A percentile compares a stretch with the other conserved stretches of the same genome.
Evolutionary conservation across 1,284 basidiomycete genomes (phyloP).

Genomic region (Acaromyces ingoldii): DNA sequence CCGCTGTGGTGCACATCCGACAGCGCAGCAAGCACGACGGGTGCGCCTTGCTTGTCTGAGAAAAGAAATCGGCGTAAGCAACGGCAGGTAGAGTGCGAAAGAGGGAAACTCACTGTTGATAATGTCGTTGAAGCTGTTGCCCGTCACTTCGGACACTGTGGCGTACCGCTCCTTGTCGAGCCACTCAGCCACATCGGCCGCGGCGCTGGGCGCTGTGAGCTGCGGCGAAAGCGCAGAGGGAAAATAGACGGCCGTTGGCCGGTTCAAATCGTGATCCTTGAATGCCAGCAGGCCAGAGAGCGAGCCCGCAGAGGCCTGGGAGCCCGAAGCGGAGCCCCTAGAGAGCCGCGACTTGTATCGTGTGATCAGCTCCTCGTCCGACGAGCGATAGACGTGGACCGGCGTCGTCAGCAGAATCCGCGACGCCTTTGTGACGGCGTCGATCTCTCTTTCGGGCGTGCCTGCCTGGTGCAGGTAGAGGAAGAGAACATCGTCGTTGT

Average conservation of each 20-base stretch:
- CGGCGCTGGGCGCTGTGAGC: neutral
- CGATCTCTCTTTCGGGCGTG: slow-evolving; percentile 8
- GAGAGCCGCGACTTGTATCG: slow-evolving; percentile 17
- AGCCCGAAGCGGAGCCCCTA: slow-evolving; percentile 6
- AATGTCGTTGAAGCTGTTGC: slow-evolving; percentile 32
- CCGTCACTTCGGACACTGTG: slow-evolving; percentile 32
- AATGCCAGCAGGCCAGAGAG: slow-evolving; percentile 41
- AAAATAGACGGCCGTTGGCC: slow-evolving; percentile 24
- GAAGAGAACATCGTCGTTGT: slow-evolving; percentile 36
- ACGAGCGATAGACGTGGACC: slow-evolving; percentile 23
- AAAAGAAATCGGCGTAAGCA: neutral
- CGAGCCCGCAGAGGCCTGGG: slow-evolving; percentile 5
- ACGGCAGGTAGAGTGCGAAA: neutral
- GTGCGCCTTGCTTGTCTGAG: slow-evolving; percentile 16
- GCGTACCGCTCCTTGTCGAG: slow-evolving; percentile 30
- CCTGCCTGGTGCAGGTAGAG: slow-evolving; percentile 34
- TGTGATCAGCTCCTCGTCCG: slow-evolving; percentile 25
- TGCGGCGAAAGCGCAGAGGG: neutral
- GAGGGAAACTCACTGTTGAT: slow-evolving; percentile 17
- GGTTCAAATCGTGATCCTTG: slow-evolving; percentile 28
- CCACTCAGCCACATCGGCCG: slow-evolving; percentile 21
- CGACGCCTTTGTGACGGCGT: slow-evolving; percentile 14
- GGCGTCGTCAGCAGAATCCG: slow-evolving; percentile 11
- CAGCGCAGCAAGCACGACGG: slow-evolving; percentile 39
- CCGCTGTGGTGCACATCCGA: slow-evolving; percentile 28